Evolutionary conservation across 352 stramenopile genomes (phyloP), one percentile per base, ranked within the genome.

Genomic region (Plasmopara halstedii): DNA sequence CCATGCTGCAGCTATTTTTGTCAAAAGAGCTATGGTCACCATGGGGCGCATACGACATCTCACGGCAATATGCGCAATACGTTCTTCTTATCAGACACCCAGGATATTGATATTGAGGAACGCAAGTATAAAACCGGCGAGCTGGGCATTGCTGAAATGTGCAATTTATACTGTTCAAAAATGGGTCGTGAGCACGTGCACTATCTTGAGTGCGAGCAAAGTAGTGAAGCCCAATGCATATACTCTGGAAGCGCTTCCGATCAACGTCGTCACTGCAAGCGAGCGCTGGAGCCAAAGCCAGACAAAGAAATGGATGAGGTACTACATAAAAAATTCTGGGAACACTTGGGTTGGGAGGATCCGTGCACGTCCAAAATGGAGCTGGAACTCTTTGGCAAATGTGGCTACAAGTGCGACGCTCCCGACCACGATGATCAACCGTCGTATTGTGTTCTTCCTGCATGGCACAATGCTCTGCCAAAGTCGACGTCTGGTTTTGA

Each of bases 61-160:
- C 80, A 89, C 13, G 80, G 77, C 23, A 92, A 92, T 55, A 92
- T 89, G 80, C 59, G 71, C 11, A 85, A 88, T 47, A 89, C 71
- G 17, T 73, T 68, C 39, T 92, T 89, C 35, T 32, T 82, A 3
- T 74, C 73, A 1, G 71, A 87, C 21, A 46, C 60, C 0, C 39
- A 67, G 3, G 62, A 83, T 6, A 77, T 92, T 13, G 75, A 92
- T 42, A 47, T 92, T 15, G 56, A 72, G 4, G 77, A 85, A 34
- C 73, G 78, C 35, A 83, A 89, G 61, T 92, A 88, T 51, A 52
- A 61, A 13, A 59, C 65, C 11, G 77, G 80, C 0, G 80, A 92
- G 48, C 42, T 50, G 6, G 80, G 80, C 8, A 80, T 65, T 2
- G 76, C 80, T 2, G 77, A 92, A 40, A 89, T 89, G 74, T 92